Evolutionary conservation across 192 early-diverging fungal species (phyloP), one percentile per base, ranked within the genome.

Genomic region (Mortierella hygrophila): DNA sequence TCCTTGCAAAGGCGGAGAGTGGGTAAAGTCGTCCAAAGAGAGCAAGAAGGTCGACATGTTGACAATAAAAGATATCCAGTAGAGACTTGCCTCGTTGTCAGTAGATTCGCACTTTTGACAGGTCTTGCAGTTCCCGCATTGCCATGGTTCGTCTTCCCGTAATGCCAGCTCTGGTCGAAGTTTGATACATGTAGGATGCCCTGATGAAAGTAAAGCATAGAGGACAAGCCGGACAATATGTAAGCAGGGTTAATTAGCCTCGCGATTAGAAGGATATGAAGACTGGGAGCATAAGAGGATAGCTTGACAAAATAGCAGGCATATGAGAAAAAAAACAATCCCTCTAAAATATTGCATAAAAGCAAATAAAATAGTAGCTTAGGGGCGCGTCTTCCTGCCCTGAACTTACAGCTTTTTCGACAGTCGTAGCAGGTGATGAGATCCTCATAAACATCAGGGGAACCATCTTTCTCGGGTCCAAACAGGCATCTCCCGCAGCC

Each of bases 41-140:
- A 78, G 47, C 35, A 26, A 54, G 44, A 4, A 23, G 15, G 16
- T 41, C n/a, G 29, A 26, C 35, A 44, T 16, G 8, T 65, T 20
- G 49, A 20, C 11, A 20, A 46, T 23, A 42, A 11, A 70, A 38
- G 42, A 29, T 49, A 47, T 69, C 29, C 23, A 7, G 9, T 6
- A 32, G 11, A 0, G 37, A 4, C 65, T 68, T 89, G 89, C 91
- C 87, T 92, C 91, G 70, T 88, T 81, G 52, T 80, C 82, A 65
- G 89, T 83, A 4, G 55, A 76, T 4, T 82, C 71, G 79, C 91
- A 92, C 21, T 87, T 86, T 47, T 88, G 77, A 40, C 91, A 92
- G 4, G 84, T 92, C 78, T 92, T 92, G 75, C 91, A 92, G 29
- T 89, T 79, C 57, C 79, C 86, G 75, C 91, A 92, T 75, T 92